Evolutionary conservation across 1,284 basidiomycete species (phyloP), one percentile per base, ranked within the genome.

Genomic region (Phenoliferia sp.): DNA sequence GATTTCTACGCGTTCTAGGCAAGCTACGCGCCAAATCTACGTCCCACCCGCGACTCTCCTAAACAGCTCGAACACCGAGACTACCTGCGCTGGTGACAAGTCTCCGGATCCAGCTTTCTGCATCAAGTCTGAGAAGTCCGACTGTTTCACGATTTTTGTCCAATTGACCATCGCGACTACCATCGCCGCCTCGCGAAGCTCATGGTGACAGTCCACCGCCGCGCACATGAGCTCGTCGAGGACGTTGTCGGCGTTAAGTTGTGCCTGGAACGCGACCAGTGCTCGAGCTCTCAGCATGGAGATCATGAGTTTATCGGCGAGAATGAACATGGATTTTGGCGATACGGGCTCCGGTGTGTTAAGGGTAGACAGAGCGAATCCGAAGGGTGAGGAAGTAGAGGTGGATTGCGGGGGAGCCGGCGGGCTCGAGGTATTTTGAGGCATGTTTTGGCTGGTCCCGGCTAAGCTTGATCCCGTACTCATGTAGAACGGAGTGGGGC

Each of bases 241-340:
- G 12, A 59, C 67, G 52, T 62, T 62, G 2, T 17, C 3, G 4
- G n/a, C 26, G 2, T 31, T 61, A 33, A 68, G 61, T 33, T 62
- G 61, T 12, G 60, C 33, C 2, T 0, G 3, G 35, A 65, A 44
- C n/a, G 34, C n/a, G 5, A 19, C 29, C 57, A 59, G 64, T 19
- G 63, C 44, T 10, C 54, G 50, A 10, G 32, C 26, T 2, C 22
- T 44, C 5, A 65, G 52, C 6, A n/a, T 16, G 26, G 29, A 17
- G 28, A 65, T 60, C 9, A 57, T 54, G 61, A 65, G 64, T 7
- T 60, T 28, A 32, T 55, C 17, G 1, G 67, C 44, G 32, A 65
- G 61, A 12, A 33, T 34, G 39, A 48, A 62, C 56, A 65, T 58
- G 6, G 63, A 65, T 28, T 68, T 68, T 12, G 67, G 63, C 19